Percentiles rank a stretch among this genome's conserved stretches.
Evolutionary conservation across 2,329 filamentous ascomycete genomes (phyloP).

Genomic region (Microcyclosporella mali): DNA sequence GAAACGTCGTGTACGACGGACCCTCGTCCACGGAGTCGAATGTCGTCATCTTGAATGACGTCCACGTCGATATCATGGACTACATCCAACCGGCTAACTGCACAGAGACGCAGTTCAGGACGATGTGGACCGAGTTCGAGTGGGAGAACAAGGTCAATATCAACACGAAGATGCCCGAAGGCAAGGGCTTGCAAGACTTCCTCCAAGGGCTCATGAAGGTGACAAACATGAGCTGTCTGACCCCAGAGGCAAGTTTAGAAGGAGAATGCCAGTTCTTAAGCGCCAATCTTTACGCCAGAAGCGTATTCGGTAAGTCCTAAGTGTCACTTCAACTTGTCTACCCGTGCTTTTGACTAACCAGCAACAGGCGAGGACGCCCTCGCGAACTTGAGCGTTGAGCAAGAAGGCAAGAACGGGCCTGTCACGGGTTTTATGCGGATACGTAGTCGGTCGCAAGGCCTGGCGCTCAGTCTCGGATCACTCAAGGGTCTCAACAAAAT

Average conservation of each 20-base stretch:
- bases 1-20: conserved; percentile 96
- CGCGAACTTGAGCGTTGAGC: conserved; percentile 95
- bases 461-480: conserved; percentile 87
- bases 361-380: conserved; percentile 86
- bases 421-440: conserved; percentile 98
- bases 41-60: conserved; percentile 94
- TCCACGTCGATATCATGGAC: conserved; percentile 99
- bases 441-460: conserved; percentile 89
- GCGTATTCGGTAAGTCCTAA: conserved; percentile 81
- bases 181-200: conserved; percentile 85
- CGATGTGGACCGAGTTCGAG: conserved; percentile 99
- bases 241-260: conserved; percentile 90
- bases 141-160: conserved; percentile 99
- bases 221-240: conserved; percentile 98
- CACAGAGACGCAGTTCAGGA: conserved; percentile 95
- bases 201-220: conserved; percentile 90
- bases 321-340: neutral
- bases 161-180: conserved; percentile 71
- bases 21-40: conserved; percentile 87
- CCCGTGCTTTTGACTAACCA: conserved; percentile 12
- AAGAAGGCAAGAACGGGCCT: conserved; percentile 89
- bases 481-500: conserved; percentile 87
- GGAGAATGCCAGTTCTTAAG: conserved; percentile 97
- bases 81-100: conserved; percentile 97
- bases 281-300: conserved; percentile 91